Base-by-base conservation (phyloP, 306 rosid genomes). In the Benincasa hispida region DNA sequence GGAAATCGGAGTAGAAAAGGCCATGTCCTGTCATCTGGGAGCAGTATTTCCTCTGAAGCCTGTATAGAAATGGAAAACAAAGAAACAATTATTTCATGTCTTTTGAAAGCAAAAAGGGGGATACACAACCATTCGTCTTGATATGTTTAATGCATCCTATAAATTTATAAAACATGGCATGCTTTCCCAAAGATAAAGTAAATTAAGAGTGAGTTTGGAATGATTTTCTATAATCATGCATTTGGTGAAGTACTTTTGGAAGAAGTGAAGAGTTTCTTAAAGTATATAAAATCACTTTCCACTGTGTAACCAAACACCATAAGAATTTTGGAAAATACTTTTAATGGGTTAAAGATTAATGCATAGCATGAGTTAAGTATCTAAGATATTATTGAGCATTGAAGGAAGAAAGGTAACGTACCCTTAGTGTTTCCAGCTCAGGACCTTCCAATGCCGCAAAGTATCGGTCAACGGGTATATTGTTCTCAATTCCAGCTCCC, bases 1-100 rank as follows among this genome's bases (percentile, higher is more conserved):
- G 92, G 93, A 81, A 80, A 89, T 62, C 97, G 82, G 0, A 93
- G 97, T 41, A 93, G 93, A 81, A 93, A 93, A 48, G 98, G 96
- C 98, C 97, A 91, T 68, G 61, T 47, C 74, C 58, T 83, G 85
- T 93, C 96, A 0, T 89, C 86, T 9, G 97, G 97, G 57, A 93
- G 93, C 74, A 91, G 67, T 25, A 84, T 88, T 85, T 93, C 91
- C 86, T 93, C 98, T 68, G 97, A 89, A 57, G 87, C 84, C 98
- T 93, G 87, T 82, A 65, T 19, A 24, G 22, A 57, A 17, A 53
- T 24, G 10, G 41, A 75, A 57, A n/a, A 60, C 41, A 74, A 63
- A 15, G 39, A 5, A n/a, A 11, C 14, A 65, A 50, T 47, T 11
- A 22, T 77, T 8, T 15, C 8, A 1, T 5, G 13, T 18, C 47